Conservation (phyloP, 2,329 filamentous ascomycete genomes). For the Neofusicoccum kwambonambiense region DNA sequence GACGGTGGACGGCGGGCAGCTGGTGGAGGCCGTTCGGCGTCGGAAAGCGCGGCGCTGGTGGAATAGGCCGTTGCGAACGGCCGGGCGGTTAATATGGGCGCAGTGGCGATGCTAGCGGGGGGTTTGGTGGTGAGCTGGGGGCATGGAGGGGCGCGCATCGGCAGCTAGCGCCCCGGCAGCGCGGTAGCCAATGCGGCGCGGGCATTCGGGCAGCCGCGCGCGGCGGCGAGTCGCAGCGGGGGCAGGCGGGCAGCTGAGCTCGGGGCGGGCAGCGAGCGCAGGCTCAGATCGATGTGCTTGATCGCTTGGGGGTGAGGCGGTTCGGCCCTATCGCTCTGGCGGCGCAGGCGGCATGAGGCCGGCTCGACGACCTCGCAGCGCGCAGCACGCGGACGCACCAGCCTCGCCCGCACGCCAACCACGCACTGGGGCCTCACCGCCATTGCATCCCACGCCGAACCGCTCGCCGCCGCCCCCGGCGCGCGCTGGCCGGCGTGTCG, state of each 20-base stretch:
- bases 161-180: background rate
- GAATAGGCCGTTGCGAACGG: background rate
- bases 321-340: constrained; percentile 7
- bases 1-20: background rate
- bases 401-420: background rate
- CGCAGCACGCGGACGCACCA: background rate
- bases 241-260: background rate
- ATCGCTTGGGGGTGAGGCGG: background rate
- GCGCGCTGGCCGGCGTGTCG: background rate
- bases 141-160: too few species aligned
- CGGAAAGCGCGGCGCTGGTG: background rate
- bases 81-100: background rate
- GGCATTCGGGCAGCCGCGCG: too few species aligned
- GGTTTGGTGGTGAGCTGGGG: background rate
- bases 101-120: background rate
- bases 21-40: background rate
- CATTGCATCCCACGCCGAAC: background rate
- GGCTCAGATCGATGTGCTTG: background rate
- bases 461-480: background rate
- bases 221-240: background rate
- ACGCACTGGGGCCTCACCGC: constrained; percentile 1
- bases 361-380: background rate
- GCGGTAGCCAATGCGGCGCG: background rate
- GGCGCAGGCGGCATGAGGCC: background rate
- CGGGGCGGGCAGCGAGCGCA: background rate